Conservation (phyloP, 2,329 filamentous ascomycete species). For the Pseudogymnoascus sp. region DNA sequence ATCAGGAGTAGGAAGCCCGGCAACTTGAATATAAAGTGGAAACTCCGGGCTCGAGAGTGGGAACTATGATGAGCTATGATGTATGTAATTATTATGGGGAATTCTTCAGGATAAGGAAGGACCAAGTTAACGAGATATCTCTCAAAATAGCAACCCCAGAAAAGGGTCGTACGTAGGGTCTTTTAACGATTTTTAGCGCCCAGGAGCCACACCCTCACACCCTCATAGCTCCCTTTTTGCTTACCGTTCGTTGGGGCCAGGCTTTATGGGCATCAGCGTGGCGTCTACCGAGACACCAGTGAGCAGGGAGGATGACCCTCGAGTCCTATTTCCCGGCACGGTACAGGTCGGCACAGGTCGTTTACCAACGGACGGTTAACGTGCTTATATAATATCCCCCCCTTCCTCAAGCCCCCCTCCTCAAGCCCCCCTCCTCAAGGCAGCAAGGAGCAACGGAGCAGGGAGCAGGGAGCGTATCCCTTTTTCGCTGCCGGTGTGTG, state of each 20-base stretch:
- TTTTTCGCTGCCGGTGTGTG: background rate
- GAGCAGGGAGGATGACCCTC: background rate
- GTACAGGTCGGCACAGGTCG: background rate
- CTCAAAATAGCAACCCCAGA: background rate
- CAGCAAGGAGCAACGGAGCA: background rate
- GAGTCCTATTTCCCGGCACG: background rate
- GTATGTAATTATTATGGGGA: background rate
- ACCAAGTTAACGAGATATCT: background rate
- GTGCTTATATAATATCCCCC: background rate
- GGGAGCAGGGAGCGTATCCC: background rate
- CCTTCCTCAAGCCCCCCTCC: too few species aligned
- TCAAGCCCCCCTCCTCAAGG: background rate
- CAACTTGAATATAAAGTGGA: background rate
- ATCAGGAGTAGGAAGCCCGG: background rate
- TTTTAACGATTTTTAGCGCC: slow-evolving; percentile 2
- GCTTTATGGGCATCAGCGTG: background rate
- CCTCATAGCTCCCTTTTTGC: background rate
- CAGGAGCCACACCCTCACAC: background rate
- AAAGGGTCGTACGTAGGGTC: background rate
- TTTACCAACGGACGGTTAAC: background rate
- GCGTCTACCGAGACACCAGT: slow-evolving; percentile 4
- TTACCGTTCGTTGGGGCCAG: background rate
- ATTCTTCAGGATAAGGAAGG: background rate
- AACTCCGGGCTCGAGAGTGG: background rate
- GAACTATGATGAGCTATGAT: background rate